Evolutionary conservation across 2,329 filamentous ascomycete genomes (phyloP), one percentile per base, ranked within the genome.

Genomic region (Grosmannia clavigera): DNA sequence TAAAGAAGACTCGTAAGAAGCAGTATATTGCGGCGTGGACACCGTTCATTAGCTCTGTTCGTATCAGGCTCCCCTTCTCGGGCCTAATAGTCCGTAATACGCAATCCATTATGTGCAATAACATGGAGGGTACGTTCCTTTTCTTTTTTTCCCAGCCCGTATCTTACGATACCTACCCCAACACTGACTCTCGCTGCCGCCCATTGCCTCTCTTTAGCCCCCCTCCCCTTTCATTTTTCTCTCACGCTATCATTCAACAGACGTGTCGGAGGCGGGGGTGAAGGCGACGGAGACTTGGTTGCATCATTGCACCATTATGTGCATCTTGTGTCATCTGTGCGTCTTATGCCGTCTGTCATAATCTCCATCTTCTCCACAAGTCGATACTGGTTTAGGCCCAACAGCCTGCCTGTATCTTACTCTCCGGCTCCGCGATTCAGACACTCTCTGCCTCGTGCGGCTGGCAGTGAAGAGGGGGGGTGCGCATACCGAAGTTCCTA

Each of bases 391-490:
- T 46, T 46, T n/a, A 16, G 9, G 43, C 35, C 35, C 6, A 38
- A 38, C 35, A 14, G 35, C 35, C 38, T 40, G 12, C 35, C 35
- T 38, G 35, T 31, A 31, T 7, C 7, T 5, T 38, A 2, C 35
- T 10, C 12, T 38, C 38, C 40, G 51, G 54, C 11, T n/a, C 55
- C 27, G 59, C 50, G 57, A 55, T 53, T 54, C 59, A 60, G 31
- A 60, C 58, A 35, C 35, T 50, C 27, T 33, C 16, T 6, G 58
- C 59, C 29, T 60, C 59, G 59, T 57, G 53, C 33, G 31, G 50
- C 50, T 52, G 12, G 50, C 46, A 6, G 35, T 11, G 35, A 38
- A 14, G 35, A 38, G 35, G 35, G 35, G 35, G 35, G 35, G 35
- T 3, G 35, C 22, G 22, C 22, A 22, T 22, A 22, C 22, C 22